Evolutionary conservation across 306 rosid genomes (phyloP).

Genomic region (Biancaea sappan): DNA sequence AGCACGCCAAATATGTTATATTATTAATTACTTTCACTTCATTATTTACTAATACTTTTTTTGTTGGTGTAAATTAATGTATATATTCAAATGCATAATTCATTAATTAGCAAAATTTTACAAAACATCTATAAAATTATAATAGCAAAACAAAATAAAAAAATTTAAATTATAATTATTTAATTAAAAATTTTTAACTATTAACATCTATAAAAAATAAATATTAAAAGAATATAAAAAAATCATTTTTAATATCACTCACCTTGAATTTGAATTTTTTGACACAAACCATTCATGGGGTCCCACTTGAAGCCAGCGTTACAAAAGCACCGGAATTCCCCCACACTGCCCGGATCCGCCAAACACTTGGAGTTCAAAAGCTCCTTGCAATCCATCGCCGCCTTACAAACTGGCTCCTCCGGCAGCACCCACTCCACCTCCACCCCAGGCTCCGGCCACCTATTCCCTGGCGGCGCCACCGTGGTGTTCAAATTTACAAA

Average conservation of each 20-base stretch:
- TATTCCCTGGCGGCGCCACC: neutral
- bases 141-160: too few species aligned
- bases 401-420: constrained; percentile 44
- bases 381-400: constrained; percentile 37
- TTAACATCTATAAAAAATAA: too few species aligned
- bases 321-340: constrained; percentile 45
- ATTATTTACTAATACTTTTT: too few species aligned
- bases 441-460: constrained; percentile 53
- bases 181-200: too few species aligned
- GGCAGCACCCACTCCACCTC: constrained; percentile 54
- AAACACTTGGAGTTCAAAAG: constrained; percentile 50
- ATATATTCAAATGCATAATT: too few species aligned
- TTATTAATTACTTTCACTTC: too few species aligned
- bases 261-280: constrained; percentile 6
- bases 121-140: too few species aligned
- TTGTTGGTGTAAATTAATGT: too few species aligned
- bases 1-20: too few species aligned
- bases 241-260: neutral
- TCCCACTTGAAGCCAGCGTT: constrained; percentile 55
- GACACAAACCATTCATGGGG: constrained; percentile 37
- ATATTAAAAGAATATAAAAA: too few species aligned
- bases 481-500: constrained; percentile 35
- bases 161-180: too few species aligned
- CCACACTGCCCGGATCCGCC: constrained; percentile 33
- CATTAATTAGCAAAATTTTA: too few species aligned